Evolutionary conservation across 1,284 basidiomycete genomes (phyloP).

Genomic region (Pulveroboletus sp.): DNA sequence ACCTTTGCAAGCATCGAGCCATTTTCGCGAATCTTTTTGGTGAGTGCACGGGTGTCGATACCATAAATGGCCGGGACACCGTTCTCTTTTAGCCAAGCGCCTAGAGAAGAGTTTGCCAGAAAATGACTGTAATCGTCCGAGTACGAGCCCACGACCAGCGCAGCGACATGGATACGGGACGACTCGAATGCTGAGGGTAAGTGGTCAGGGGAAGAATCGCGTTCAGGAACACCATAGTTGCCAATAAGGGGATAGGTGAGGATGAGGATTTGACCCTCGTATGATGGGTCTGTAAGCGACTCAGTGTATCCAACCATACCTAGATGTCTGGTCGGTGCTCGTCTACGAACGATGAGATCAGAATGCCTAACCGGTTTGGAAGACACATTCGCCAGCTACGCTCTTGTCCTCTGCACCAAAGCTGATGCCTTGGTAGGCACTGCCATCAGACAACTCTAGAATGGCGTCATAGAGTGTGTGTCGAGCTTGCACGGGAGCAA

Average conservation of each 20-base stretch:
- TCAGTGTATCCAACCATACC: constrained; percentile 99
- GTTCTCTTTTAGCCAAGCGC: constrained; percentile 94
- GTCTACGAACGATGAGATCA: constrained; percentile 10
- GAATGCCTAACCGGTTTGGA: constrained; percentile 88
- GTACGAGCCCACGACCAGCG: constrained; percentile 92
- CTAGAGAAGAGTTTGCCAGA: constrained; percentile 87
- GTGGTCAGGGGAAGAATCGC: constrained; percentile 54
- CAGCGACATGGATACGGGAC: constrained; percentile 90
- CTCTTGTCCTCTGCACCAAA: constrained; percentile 94
- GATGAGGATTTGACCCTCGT: constrained; percentile 97
- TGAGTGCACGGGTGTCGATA: constrained; percentile 95
- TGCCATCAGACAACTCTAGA: constrained; percentile 91
- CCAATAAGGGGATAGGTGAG: constrained; percentile 97
- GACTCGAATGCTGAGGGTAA: constrained; percentile 91
- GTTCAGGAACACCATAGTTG: constrained; percentile 97
- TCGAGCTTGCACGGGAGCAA: constrained; percentile 37
- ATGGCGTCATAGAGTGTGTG: constrained; percentile 56
- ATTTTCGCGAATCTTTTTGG: constrained; percentile 94
- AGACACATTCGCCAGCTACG: constrained; percentile 97
- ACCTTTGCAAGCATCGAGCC: constrained; percentile 91
- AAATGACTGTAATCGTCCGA: constrained; percentile 95
- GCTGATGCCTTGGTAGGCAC: constrained; percentile 85
- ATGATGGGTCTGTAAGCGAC: constrained; percentile 98
- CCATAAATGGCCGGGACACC: constrained; percentile 95
- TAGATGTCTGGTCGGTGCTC: constrained; percentile 37